Percentiles rank a stretch among this genome's conserved stretches.
These are phyloP conservation scores for Elongisporangium senticosum DNA, from an alignment of 352 stramenopile species.

Conservation along the genomic window DNA sequence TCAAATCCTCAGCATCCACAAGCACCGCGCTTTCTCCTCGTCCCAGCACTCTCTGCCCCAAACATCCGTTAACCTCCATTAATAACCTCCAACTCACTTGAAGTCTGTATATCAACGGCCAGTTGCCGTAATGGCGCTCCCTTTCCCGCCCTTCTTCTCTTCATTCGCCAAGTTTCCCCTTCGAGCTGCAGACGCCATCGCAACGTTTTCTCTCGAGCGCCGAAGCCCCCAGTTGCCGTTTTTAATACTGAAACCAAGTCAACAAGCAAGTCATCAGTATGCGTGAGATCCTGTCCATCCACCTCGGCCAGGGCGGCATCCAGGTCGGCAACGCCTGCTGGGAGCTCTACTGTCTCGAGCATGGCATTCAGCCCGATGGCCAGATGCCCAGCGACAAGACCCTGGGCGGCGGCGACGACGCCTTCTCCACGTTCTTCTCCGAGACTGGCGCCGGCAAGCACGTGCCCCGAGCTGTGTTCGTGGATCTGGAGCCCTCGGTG, in stretches of 20 bases:
- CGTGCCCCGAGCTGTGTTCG: slow-evolving; percentile 66
- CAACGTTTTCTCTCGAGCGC: slow-evolving; percentile 5
- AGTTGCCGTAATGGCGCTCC: neutral
- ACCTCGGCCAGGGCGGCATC: slow-evolving; percentile 89
- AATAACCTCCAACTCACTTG: neutral
- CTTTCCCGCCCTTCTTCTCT: slow-evolving; percentile 1
- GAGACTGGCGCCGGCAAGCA: slow-evolving; percentile 80
- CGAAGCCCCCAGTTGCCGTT: no score
- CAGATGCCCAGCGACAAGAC: slow-evolving; percentile 8
- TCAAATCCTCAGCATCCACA: neutral
- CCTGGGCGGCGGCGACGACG: slow-evolving; percentile 10
- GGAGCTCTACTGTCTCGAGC: slow-evolving; percentile 85
- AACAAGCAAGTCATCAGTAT: slow-evolving; percentile 29
- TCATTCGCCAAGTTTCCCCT: slow-evolving; percentile 2
- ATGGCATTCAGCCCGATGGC: slow-evolving; percentile 89
- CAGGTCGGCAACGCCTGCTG: slow-evolving; percentile 80
- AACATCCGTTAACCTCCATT: neutral
- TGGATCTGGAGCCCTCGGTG: slow-evolving; percentile 96
- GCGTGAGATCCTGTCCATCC: slow-evolving; percentile 94
- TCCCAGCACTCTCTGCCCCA: neutral
- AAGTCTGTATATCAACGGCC: neutral
- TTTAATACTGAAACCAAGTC: no score
- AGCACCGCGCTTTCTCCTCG: neutral
- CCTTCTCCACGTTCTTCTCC: slow-evolving; percentile 83
- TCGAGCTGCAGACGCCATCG: slow-evolving; percentile 1